A percentile compares a stretch with the other conserved stretches of the same genome.
Evolutionary conservation across 2,329 filamentous ascomycete genomes (phyloP).

Genomic region (Exophiala aquamarina): DNA sequence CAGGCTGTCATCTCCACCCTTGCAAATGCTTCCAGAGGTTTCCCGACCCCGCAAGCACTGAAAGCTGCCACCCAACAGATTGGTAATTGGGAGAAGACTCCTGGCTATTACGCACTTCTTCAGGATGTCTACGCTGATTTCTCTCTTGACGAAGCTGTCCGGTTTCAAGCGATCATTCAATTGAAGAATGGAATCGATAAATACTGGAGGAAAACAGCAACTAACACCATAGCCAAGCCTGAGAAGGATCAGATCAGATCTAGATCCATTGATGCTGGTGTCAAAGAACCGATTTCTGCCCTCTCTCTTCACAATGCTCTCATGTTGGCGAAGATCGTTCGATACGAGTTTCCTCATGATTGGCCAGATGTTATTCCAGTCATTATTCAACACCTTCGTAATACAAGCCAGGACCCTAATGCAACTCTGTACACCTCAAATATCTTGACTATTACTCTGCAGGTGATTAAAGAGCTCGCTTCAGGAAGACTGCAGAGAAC

Average conservation of each 20-base stretch:
- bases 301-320: conserved; percentile 87
- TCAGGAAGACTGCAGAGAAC: conserved; percentile 75
- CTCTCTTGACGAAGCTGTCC: conserved; percentile 71
- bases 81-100: conserved; percentile 66
- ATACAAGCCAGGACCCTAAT: conserved; percentile 13
- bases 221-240: conserved; percentile 63
- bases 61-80: conserved; percentile 68
- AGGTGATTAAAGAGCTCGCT: conserved; percentile 86
- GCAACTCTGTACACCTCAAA: conserved; percentile 21
- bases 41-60: conserved; percentile 45
- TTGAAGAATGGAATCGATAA: conserved; percentile 96
- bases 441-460: conserved; percentile 55
- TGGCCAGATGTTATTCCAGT: conserved; percentile 59
- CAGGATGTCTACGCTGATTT: conserved; percentile 83
- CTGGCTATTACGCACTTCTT: conserved; percentile 66
- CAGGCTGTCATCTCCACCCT: conserved; percentile 66
- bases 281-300: conserved; percentile 72
- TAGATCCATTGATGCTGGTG: conserved; percentile 71
- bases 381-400: conserved; percentile 38
- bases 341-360: conserved; percentile 84
- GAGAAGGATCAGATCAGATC: conserved; percentile 77
- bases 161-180: conserved; percentile 88
- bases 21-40: conserved; percentile 62
- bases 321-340: conserved; percentile 80
- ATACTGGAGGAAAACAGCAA: conserved; percentile 82